A percentile compares a stretch with the other conserved stretches of the same genome.
Conservation (phyloP, 116 monocot species). For the Dioscorea cayenensis region DNA sequence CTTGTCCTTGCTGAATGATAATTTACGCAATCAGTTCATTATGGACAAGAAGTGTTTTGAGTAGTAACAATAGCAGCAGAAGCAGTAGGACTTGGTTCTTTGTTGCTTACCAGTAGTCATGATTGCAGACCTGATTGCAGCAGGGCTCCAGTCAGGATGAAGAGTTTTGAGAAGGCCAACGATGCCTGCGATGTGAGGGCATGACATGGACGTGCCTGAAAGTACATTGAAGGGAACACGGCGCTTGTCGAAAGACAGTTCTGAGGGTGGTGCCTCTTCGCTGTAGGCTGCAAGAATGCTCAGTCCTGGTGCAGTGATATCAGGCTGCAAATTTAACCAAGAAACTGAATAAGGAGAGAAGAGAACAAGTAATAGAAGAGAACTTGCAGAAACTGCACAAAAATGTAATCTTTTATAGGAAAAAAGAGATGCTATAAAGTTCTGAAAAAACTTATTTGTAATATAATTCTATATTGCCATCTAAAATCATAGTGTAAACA, state of each 20-base stretch:
- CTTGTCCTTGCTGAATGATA: constrained; percentile 33
- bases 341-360: too few species aligned
- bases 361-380: too few species aligned
- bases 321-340: constrained; percentile 36
- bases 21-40: neutral
- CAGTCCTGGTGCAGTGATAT: constrained; percentile 80
- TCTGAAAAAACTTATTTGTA: too few species aligned
- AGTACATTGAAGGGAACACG: constrained; percentile 44
- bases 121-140: constrained; percentile 62
- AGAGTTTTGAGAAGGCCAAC: constrained; percentile 61
- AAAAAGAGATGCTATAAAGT: too few species aligned
- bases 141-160: constrained; percentile 62
- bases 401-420: too few species aligned
- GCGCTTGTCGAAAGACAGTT: constrained; percentile 22
- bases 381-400: too few species aligned
- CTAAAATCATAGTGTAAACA: too few species aligned
- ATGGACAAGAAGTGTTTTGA: neutral
- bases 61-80: too few species aligned
- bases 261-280: constrained; percentile 18
- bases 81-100: too few species aligned
- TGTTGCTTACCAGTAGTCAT: constrained; percentile 54
- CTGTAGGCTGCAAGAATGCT: constrained; percentile 61
- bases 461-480: too few species aligned
- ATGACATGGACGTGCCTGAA: constrained; percentile 87
- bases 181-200: constrained; percentile 74